Conservation (phyloP, 345 rosid species). For the Psidium guajava region DNA sequence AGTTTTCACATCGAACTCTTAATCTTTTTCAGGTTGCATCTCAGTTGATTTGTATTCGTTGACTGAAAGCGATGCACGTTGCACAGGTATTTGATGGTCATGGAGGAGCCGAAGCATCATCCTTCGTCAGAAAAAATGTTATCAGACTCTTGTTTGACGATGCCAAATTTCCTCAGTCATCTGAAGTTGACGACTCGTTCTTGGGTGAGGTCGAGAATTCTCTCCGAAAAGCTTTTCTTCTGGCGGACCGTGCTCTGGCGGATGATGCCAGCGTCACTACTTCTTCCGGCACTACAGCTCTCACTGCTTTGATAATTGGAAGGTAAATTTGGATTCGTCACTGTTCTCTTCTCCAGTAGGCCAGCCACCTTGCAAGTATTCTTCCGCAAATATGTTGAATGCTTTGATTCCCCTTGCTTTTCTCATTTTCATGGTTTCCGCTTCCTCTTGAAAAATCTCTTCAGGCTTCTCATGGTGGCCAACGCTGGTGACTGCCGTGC, state of each 20-base stretch:
- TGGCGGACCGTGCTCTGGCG: slow-evolving; percentile 60
- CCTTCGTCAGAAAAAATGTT: slow-evolving; percentile 34
- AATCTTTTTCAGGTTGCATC: background rate
- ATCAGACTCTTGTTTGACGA: slow-evolving; percentile 47
- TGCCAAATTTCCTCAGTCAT: slow-evolving; percentile 45
- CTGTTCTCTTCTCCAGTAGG: background rate
- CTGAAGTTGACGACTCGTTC: slow-evolving; percentile 31
- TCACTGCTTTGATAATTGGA: slow-evolving; percentile 63
- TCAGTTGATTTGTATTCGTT: background rate
- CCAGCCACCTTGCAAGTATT: background rate
- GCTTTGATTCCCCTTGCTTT: background rate
- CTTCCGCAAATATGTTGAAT: background rate
- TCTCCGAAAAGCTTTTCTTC: slow-evolving; percentile 50
- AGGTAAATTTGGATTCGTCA: slow-evolving; percentile 22
- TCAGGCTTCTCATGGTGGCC: slow-evolving; percentile 58
- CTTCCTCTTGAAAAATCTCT: background rate
- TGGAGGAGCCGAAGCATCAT: slow-evolving; percentile 84
- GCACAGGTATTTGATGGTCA: slow-evolving; percentile 81
- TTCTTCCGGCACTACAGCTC: slow-evolving; percentile 81
- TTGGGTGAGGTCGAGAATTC: slow-evolving; percentile 42
- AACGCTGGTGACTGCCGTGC: slow-evolving; percentile 45
- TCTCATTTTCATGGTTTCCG: background rate
- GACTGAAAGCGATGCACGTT: background rate
- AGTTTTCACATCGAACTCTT: background rate
- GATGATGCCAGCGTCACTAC: slow-evolving; percentile 46